Evolutionary conservation across 805 yeast species (phyloP).

Genomic region (Lipomyces anomalus): DNA sequence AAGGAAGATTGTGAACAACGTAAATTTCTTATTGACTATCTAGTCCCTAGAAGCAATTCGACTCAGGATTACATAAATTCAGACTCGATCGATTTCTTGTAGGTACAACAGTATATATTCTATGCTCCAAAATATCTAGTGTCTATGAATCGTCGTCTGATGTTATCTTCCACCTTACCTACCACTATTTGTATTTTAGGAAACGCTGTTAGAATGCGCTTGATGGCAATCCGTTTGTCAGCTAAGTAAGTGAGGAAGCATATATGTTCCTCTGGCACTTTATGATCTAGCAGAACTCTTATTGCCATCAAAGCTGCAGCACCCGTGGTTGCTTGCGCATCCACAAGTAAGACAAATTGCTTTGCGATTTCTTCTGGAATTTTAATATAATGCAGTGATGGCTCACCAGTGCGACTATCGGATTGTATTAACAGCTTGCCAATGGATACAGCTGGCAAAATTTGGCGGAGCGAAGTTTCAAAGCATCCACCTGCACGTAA

Average conservation of each 20-base stretch:
- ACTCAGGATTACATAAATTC: too few species aligned
- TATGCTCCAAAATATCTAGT: slow-evolving; percentile 22
- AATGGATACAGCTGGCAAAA: slow-evolving; percentile 68
- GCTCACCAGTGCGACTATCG: slow-evolving; percentile 87
- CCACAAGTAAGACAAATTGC: slow-evolving; percentile 55
- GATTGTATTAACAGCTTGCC: slow-evolving; percentile 87
- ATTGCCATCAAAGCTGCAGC: slow-evolving; percentile 94
- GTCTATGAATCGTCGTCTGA: slow-evolving; percentile 20
- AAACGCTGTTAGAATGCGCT: slow-evolving; percentile 69
- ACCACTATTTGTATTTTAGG: slow-evolving; percentile 62
- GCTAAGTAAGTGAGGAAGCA: slow-evolving; percentile 65
- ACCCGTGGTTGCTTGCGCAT: slow-evolving; percentile 85
- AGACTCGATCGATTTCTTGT: neutral
- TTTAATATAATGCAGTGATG: slow-evolving; percentile 77
- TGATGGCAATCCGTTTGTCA: slow-evolving; percentile 64
- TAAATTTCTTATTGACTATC: too few species aligned
- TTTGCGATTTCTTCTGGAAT: slow-evolving; percentile 45
- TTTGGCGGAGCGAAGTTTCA: slow-evolving; percentile 66
- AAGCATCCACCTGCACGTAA: slow-evolving; percentile 87
- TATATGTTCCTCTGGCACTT: slow-evolving; percentile 55
- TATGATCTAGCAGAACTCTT: slow-evolving; percentile 79
- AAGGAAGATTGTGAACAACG: too few species aligned
- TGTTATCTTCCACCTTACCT: slow-evolving; percentile 46
- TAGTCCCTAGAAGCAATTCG: too few species aligned
- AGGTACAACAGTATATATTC: neutral